Conservation (phyloP, 148 eudicot species). For the Diospyros kaki region DNA sequence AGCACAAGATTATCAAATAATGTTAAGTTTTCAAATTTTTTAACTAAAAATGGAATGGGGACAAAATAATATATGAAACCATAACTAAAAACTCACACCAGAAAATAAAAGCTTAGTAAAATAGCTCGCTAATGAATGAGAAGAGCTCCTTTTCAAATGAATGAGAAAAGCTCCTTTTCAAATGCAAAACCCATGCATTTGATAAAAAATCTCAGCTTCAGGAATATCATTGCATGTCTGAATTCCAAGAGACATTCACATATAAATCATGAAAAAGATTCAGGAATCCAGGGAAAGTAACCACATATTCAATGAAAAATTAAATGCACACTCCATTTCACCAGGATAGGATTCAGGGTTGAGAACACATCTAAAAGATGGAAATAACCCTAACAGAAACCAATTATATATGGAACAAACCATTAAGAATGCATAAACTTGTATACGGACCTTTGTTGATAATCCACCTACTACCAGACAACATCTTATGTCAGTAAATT, state of each 20-base stretch:
- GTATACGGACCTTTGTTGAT: constrained; percentile 67
- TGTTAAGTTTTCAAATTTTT: too few relatives aligned
- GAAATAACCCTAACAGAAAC: background rate
- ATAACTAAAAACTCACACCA: too few relatives aligned
- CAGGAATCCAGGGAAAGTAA: background rate
- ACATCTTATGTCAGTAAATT: constrained; percentile 85
- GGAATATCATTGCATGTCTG: background rate
- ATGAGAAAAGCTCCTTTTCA: background rate
- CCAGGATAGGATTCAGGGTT: background rate
- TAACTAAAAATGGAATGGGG: too few relatives aligned
- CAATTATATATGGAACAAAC: background rate
- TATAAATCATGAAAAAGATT: background rate
- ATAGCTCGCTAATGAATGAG: too few relatives aligned
- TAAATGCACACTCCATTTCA: background rate
- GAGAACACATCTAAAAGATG: background rate
- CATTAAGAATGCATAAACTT: background rate
- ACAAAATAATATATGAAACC: too few relatives aligned
- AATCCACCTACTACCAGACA: constrained; percentile 84
- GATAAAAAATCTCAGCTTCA: background rate
- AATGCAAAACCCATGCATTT: background rate
- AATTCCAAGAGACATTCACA: background rate
- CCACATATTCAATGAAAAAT: background rate
- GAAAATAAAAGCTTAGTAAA: too few relatives aligned
- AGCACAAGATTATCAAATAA: too few relatives aligned
- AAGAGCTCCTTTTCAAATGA: too few relatives aligned